These are phyloP conservation scores for Pseudocercospora musae DNA, from an alignment of 2,329 filamentous ascomycete species.

Conservation along the genomic window DNA sequence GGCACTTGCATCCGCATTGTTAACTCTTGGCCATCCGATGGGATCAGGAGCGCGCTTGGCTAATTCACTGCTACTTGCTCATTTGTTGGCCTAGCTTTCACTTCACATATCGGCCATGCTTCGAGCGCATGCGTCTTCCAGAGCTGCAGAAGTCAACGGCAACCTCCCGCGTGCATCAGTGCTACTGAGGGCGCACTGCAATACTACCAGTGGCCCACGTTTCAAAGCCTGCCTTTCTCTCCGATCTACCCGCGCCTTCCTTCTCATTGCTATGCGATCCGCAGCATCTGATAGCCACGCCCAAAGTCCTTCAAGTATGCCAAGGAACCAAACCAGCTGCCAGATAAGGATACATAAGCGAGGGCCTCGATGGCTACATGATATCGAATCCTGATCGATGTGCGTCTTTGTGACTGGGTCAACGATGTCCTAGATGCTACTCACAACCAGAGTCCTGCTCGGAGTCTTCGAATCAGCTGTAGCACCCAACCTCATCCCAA, in stretches of 20 bases:
- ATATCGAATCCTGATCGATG: neutral
- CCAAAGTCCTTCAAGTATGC: neutral
- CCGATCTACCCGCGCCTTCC: neutral
- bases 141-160: neutral
- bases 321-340: slow-evolving; percentile 5
- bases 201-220: neutral
- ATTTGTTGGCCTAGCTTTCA: neutral
- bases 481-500: slow-evolving; percentile 53
- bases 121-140: neutral
- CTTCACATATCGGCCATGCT: neutral
- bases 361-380: neutral
- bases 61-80: neutral
- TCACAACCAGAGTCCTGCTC: slow-evolving; percentile 50
- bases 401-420: neutral
- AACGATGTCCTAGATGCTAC: slow-evolving; percentile 30
- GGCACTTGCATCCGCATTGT: neutral
- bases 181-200: neutral
- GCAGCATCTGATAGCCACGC: neutral
- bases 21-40: too few species aligned
- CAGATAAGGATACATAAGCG: slow-evolving; percentile 4
- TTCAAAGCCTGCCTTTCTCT: neutral
- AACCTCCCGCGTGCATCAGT: neutral
- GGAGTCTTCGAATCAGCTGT: slow-evolving; percentile 55
- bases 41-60: neutral
- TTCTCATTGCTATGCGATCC: neutral